A percentile compares a stretch with the other conserved stretches of the same genome.
Conservation (phyloP, 2,329 filamentous ascomycete species). For the Nigrospora osmanthi region DNA sequence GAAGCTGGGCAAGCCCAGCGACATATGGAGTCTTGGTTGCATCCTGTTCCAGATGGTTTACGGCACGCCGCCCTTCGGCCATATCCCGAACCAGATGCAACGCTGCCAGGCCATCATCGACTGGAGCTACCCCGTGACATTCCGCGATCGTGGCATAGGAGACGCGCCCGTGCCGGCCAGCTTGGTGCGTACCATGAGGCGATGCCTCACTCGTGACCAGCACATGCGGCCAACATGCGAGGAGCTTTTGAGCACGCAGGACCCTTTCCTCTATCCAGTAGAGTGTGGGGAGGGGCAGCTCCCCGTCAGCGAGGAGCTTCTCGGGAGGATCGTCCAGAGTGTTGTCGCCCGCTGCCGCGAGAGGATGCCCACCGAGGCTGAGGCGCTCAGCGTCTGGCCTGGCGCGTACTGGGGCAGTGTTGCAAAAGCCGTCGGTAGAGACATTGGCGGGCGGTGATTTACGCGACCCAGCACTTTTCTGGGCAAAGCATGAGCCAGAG, state of each 20-base stretch:
- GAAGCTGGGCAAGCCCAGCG: constrained; percentile 91
- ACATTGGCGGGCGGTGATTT: constrained; percentile 1
- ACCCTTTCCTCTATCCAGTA: constrained; percentile 57
- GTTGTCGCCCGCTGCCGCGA: constrained; percentile 52
- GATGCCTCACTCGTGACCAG: constrained; percentile 55
- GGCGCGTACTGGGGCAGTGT: constrained; percentile 55
- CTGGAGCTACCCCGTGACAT: constrained; percentile 66
- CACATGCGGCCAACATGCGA: constrained; percentile 56
- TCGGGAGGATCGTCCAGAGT: constrained; percentile 55
- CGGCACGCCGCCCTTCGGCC: constrained; percentile 88
- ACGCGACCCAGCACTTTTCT: no score
- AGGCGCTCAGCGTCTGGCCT: constrained; percentile 48
- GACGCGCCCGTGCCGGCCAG: constrained; percentile 50
- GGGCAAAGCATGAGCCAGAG: no score
- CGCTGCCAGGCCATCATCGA: constrained; percentile 84
- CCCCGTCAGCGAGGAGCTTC: constrained; percentile 54
- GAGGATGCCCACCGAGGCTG: constrained; percentile 49
- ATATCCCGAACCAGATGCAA: constrained; percentile 80
- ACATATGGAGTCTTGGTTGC: constrained; percentile 93
- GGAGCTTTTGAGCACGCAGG: constrained; percentile 49
- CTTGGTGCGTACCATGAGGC: constrained; percentile 52
- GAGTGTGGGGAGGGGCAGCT: constrained; percentile 47
- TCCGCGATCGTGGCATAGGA: constrained; percentile 61
- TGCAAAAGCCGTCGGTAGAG: constrained; percentile 32
- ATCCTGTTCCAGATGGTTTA: constrained; percentile 98